phyloP scores from a whole-genome alignment of 495 filamentous ascomycete genomes.

The Barbatosphaeria neglecta region DNA sequence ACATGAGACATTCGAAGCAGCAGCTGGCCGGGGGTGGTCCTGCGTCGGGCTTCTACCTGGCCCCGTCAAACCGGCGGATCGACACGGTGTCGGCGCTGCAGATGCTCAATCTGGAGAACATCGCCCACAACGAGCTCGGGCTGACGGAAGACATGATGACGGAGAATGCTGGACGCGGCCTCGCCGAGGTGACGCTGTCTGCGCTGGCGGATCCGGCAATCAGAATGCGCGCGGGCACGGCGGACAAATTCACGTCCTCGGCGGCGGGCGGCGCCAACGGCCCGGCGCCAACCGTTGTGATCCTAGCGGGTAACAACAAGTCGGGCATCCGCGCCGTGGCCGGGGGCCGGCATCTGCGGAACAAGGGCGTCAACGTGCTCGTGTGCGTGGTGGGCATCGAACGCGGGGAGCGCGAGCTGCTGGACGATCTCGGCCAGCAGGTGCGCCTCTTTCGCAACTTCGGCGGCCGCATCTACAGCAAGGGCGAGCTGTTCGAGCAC shows the following conservation, averaged over 20 bases:
- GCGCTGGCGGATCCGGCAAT: constrained; percentile 46
- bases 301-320: constrained; percentile 81
- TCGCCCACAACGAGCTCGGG: constrained; percentile 71
- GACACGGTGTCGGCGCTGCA: constrained; percentile 74
- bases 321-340: constrained; percentile 74
- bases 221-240: constrained; percentile 27
- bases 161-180: constrained; percentile 79
- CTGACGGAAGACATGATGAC: constrained; percentile 81
- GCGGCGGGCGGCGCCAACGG: constrained; percentile 15
- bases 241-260: constrained; percentile 19
- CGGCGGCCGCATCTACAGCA: constrained; percentile 55
- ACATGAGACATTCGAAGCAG: constrained; percentile 17
- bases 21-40: constrained; percentile 7
- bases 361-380: constrained; percentile 64
- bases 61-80: constrained; percentile 57
- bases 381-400: constrained; percentile 76
- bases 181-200: constrained; percentile 68
- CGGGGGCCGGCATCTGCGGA: constrained; percentile 75
- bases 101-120: constrained; percentile 82
- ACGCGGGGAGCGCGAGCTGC: constrained; percentile 46
- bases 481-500: constrained; percentile 41
- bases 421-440: constrained; percentile 64
- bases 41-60: constrained; percentile 30
- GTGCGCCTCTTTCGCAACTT: constrained; percentile 65
- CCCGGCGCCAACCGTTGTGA: constrained; percentile 52